Evolutionary conservation across 2,329 filamentous ascomycete species (phyloP).

Genomic region (Fusarium foetens): DNA sequence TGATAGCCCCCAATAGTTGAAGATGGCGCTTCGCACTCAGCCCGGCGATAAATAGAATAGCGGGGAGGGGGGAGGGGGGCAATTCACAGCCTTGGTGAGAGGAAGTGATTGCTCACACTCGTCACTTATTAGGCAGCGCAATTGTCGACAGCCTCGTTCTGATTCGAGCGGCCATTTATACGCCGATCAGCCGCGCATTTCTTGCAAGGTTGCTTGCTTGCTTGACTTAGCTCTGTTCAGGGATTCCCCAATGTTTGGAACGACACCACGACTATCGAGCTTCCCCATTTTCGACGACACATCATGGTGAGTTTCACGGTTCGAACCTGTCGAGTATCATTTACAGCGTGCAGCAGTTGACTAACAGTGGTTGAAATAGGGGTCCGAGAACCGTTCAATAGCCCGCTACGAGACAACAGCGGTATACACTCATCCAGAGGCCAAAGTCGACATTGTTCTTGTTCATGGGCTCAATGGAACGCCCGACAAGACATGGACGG

Average conservation of each 20-base stretch:
- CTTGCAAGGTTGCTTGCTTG: background rate
- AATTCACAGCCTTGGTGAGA: slow-evolving; percentile 6
- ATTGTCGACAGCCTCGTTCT: slow-evolving; percentile 20
- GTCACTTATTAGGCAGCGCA: slow-evolving; percentile 13
- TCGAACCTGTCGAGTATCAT: background rate
- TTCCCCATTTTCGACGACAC: slow-evolving; percentile 26
- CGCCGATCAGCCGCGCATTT: background rate
- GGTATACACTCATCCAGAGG: slow-evolving; percentile 68
- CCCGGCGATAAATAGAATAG: background rate
- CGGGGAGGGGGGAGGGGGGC: background rate
- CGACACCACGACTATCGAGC: slow-evolving; percentile 1
- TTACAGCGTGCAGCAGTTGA: background rate
- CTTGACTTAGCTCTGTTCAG: background rate
- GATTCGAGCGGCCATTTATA: slow-evolving; percentile 21
- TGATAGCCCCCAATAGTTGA: slow-evolving; percentile 14
- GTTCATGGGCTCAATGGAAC: slow-evolving; percentile 77
- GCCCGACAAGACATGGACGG: slow-evolving; percentile 71
- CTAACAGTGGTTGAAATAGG: slow-evolving; percentile 47
- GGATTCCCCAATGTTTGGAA: slow-evolving; percentile 29
- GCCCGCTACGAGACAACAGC: slow-evolving; percentile 67
- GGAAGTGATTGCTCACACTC: slow-evolving; percentile 4
- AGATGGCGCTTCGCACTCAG: slow-evolving; percentile 1
- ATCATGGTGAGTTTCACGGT: slow-evolving; percentile 40
- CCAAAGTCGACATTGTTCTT: slow-evolving; percentile 72
- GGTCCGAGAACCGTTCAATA: slow-evolving; percentile 47